Evolutionary conservation across 306 rosid species (phyloP), one percentile per base, ranked within the genome.

Genomic region (Canavalia gladiata): DNA sequence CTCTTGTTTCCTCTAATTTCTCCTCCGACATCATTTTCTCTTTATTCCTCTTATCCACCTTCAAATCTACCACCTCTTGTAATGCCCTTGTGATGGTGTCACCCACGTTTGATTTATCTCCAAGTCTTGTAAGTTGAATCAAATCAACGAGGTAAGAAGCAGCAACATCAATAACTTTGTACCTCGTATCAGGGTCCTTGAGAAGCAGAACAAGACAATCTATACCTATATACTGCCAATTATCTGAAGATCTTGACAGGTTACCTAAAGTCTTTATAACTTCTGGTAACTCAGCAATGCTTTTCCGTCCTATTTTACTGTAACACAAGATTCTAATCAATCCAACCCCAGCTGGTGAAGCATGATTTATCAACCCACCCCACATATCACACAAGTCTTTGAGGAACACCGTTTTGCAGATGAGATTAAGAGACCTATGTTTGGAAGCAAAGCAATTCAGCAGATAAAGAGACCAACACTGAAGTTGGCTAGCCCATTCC

Each of bases 201-300:
- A 94, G 95, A 64, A 94, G 97, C 30, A 88, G 67, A 29, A 94
- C 57, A 57, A 94, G 97, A 81, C 97, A 94, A 42, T 94, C 90
- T 2, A 94, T 89, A 10, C 94, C 97, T 83, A 90, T 86, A 35
- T 94, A 90, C 45, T 94, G 98, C 97, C 98, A 94, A 76, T 94
- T 92, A 86, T 94, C 94, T 2, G 92, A 94, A 74, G 98, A 94
- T 79, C 95, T 86, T 5, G 97, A 87, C 25, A 94, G 81, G 64
- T 90, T 94, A 37, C 95, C 83, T 0, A 94, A 84, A 55, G 51
- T 12, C 4, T 74, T 78, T 41, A 94, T 12, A 33, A 89, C 86
- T 76, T 87, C 85, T 52, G 52, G 85, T 4, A 72, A 85, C 49
- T 85, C 84, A 52, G 87, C 76, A 80, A 94, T 81, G 42, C 4